Evolutionary conservation across 352 stramenopile species (phyloP).

Genomic region (Blastocystis sp.): DNA sequence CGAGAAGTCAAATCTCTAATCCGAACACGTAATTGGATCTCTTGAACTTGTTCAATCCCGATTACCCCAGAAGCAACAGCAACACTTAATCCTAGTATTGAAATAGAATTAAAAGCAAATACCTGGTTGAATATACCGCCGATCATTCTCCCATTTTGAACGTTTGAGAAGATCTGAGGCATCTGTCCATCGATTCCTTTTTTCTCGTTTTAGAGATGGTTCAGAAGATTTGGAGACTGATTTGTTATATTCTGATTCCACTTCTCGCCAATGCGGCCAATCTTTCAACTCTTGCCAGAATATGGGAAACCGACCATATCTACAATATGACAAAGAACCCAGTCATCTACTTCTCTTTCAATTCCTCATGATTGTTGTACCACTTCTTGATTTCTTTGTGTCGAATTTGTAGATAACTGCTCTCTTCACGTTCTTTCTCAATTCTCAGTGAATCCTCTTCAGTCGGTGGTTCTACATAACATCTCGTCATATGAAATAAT

Average conservation of each 20-base stretch:
- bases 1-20: conserved; percentile 13
- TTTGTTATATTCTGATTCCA: conserved; percentile 79
- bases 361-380: conserved; percentile 76
- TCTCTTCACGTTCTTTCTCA: conserved; percentile 80
- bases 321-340: conserved; percentile 59
- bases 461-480: background rate
- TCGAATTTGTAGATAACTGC: conserved; percentile 83
- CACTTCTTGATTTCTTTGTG: conserved; percentile 83
- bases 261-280: conserved; percentile 79
- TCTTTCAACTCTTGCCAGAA: conserved; percentile 84
- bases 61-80: conserved; percentile 34
- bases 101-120: background rate
- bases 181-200: conserved; percentile 76
- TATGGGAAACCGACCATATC: conserved; percentile 78
- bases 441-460: conserved; percentile 71
- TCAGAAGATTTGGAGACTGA: conserved; percentile 72
- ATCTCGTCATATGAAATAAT: background rate
- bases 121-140: conserved; percentile 70
- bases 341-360: conserved; percentile 69
- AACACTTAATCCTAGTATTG: background rate
- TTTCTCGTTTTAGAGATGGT: background rate
- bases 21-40: conserved; percentile 60
- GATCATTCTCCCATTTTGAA: conserved; percentile 69
- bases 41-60: conserved; percentile 60
- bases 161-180: conserved; percentile 71